Conservation (phyloP, 2,329 filamentous ascomycete species). For the Hypoxylon sp. region DNA sequence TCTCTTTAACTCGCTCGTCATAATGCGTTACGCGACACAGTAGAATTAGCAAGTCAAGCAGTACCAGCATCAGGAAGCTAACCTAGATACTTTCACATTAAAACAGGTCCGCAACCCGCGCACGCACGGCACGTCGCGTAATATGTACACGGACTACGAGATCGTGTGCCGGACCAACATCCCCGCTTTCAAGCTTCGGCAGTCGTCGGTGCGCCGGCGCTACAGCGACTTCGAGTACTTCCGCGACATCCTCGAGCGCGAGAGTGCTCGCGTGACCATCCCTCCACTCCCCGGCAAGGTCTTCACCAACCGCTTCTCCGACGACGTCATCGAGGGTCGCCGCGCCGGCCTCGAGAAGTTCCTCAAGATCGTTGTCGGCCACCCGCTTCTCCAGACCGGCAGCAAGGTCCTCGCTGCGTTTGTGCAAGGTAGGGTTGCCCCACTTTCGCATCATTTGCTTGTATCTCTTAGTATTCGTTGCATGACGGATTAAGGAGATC, state of each 20-base stretch:
- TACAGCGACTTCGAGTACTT: conserved; percentile 99
- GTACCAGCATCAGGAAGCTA: conserved; percentile 3
- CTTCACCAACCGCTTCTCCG: conserved; percentile 97
- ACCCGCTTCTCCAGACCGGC: conserved; percentile 95
- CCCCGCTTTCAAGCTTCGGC: conserved; percentile 95
- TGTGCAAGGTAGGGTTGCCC: conserved; percentile 82
- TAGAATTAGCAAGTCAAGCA: neutral
- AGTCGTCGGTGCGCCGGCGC: conserved; percentile 88
- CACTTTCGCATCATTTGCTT: conserved; percentile 22
- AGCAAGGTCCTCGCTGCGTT: conserved; percentile 97
- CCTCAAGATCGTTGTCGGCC: conserved; percentile 96
- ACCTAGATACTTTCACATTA: conserved; percentile 17
- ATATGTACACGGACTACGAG: conserved; percentile 99
- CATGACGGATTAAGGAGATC: neutral
- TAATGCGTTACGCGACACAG: conserved; percentile 29
- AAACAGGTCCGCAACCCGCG: conserved; percentile 89
- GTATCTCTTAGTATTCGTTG: neutral
- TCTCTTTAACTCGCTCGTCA: conserved; percentile 5
- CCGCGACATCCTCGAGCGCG: conserved; percentile 96
- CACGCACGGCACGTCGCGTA: conserved; percentile 92
- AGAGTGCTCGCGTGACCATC: conserved; percentile 94
- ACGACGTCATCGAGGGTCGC: conserved; percentile 97
- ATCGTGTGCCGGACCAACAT: conserved; percentile 99
- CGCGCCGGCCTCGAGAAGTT: conserved; percentile 94
- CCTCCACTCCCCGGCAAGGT: conserved; percentile 97